Evolutionary conservation across 148 eudicot species (phyloP), one percentile per base, ranked within the genome.

Genomic region (Drosera capensis): DNA sequence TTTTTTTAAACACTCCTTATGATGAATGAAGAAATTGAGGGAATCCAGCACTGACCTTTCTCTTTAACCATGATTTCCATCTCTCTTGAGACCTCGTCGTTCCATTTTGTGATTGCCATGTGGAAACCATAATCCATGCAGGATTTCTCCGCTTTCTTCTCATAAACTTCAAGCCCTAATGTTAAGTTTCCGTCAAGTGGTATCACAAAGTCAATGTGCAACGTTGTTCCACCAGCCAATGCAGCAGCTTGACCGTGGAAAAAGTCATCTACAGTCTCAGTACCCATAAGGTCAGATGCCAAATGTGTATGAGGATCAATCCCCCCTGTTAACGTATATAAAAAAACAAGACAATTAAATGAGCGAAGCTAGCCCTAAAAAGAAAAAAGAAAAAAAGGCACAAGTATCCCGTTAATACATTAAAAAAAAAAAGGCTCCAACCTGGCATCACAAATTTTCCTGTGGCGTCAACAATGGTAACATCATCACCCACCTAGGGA

Each of bases 371-470:
- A 3, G n/a, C n/a, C 31, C 7, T 7, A 28, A 25, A 35, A 35
- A 18, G 31, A 28, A 3, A 4, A 28, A 28, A 28, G 31, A 15
- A 57, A 44, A 23, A 34, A 14, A 20, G 23, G 3, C 7, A 3
- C 8, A 31, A 25, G 23, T 25, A 20, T n/a, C 25, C 23, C 14
- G 14, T 51, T 28, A 45, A 51, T 12, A 15, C 2, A 25, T 28
- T 48, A 7, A 9, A 56, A 51, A 25, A 13, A n/a, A 7, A 15
- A 20, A 16, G 34, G 12, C 13, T 18, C 48, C 52, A 54, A 88
- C 97, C 97, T 67, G 99, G 99, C 99, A 90, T 85, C 57, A 90
- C 95, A 64, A 66, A 81, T 59, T 81, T 90, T 51, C 99, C 95
- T 26, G 85, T 74, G 25, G 99, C 99, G 65, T 90, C 94, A 31